Evolutionary conservation across 2,329 filamentous ascomycete genomes (phyloP), one percentile per base, ranked within the genome.

Genomic region (Ascochyta koolunga): DNA sequence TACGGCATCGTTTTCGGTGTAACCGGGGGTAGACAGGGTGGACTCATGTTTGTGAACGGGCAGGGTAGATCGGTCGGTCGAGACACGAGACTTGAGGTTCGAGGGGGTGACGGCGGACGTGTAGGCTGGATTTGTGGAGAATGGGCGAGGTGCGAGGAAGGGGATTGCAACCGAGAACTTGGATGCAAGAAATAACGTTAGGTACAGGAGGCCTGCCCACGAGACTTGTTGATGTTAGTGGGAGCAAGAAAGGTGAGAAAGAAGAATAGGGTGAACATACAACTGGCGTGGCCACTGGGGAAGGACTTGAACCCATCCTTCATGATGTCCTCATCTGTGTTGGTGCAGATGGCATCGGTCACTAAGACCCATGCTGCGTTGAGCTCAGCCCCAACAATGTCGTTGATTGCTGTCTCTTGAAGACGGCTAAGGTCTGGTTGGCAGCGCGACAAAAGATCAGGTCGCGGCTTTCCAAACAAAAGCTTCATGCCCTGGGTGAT

Each of bases 401-500:
- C 87, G 35, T 89, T 86, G 25, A 93, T 83, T 8, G 82, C 68
- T 0, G 77, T 58, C 0, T 65, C 70, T n/a, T 88, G 77, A 54
- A 76, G 62, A 11, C 89, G 85, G 2, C 72, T 77, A 2, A 92
- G 59, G 67, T 96, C 89, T 2, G 93, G 91, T 45, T 88, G 71
- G 75, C 93, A 98, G 39, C 91, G 85, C 2, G 83, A 82, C 15
- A 89, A 77, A 29, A 88, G 68, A 72, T 88, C 83, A 2, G 87
- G 87, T 40, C 87, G 76, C 9, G 86, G 86, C 66, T 85, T 88
- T 33, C 86, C 86, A 58, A 86, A 82, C 2, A 89, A 63, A 48
- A 84, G 91, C 82, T 97, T 97, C 81, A 96, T 86, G 44, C 89
- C 90, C 65, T 91, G 87, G 0, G 92, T 93, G 65, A 96, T 86